Conservation (phyloP, 495 filamentous ascomycete species). For the Podospora sp. region DNA sequence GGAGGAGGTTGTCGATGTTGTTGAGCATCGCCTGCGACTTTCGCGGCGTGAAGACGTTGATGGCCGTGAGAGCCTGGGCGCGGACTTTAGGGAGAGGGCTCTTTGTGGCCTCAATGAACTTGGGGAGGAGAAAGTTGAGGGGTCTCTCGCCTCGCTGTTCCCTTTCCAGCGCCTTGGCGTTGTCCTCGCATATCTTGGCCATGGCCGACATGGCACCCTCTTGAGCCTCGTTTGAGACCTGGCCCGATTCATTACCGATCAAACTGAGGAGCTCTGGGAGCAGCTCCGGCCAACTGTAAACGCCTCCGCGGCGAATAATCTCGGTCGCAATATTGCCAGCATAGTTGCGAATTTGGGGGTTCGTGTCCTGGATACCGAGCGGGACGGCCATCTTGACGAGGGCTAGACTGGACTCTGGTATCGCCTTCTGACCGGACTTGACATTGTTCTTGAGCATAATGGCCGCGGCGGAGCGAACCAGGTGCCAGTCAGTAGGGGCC, state of each 20-base stretch:
- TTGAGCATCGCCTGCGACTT: conserved; percentile 74
- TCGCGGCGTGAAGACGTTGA: conserved; percentile 89
- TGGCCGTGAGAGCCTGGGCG: conserved; percentile 72
- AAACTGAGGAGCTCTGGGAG: conserved; percentile 76
- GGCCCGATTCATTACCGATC: conserved; percentile 71
- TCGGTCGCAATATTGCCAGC: conserved; percentile 97
- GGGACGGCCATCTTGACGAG: conserved; percentile 81
- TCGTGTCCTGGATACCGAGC: conserved; percentile 76
- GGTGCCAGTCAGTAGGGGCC: conserved; percentile 60
- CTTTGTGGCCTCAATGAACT: conserved; percentile 82
- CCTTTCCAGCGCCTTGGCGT: conserved; percentile 79
- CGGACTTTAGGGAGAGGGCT: conserved; percentile 74
- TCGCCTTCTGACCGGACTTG: conserved; percentile 66
- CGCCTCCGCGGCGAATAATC: conserved; percentile 78
- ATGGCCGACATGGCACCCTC: conserved; percentile 94
- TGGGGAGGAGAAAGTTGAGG: conserved; percentile 85
- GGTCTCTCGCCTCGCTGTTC: conserved; percentile 86
- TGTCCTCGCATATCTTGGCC: conserved; percentile 95
- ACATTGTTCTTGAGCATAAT: conserved; percentile 96
- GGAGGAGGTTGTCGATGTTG: conserved; percentile 76
- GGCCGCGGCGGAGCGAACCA: conserved; percentile 82
- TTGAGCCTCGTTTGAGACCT: conserved; percentile 68
- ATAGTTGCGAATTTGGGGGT: conserved; percentile 80
- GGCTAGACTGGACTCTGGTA: conserved; percentile 66
- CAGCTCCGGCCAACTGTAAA: conserved; percentile 89